Conservation (phyloP, 2,329 filamentous ascomycete genomes). For the Blastomyces silverae region DNA sequence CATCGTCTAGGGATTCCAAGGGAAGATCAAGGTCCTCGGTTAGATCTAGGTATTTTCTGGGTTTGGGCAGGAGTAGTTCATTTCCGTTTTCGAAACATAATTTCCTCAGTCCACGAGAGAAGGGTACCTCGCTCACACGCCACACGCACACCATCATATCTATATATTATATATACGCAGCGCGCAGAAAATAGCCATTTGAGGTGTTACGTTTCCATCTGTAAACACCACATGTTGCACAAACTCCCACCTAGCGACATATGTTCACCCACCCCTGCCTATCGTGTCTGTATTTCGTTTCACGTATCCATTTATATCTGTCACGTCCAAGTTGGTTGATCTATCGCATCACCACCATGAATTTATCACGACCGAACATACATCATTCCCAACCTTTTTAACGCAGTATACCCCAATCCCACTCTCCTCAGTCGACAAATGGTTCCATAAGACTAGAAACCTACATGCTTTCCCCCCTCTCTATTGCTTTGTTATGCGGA, state of each 20-base stretch:
- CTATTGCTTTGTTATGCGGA: neutral
- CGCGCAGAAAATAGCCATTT: constrained; percentile 6
- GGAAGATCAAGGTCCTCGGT: neutral
- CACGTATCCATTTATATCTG: neutral
- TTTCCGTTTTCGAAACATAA: neutral
- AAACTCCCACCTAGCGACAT: neutral
- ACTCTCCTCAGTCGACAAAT: neutral
- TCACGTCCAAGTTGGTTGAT: neutral
- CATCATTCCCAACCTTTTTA: neutral
- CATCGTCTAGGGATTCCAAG: neutral
- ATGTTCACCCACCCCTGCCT: neutral
- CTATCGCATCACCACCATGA: neutral
- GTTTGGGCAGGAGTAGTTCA: neutral
- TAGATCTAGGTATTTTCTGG: neutral
- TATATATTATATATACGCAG: constrained; percentile 1
- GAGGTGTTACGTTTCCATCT: neutral
- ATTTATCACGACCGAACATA: neutral
- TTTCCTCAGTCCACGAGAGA: neutral
- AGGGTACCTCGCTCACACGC: neutral
- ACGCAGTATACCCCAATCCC: neutral
- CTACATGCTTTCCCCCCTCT: neutral
- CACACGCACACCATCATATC: neutral
- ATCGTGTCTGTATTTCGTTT: neutral
- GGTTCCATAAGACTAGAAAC: neutral
- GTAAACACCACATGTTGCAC: neutral